Base-by-base conservation (phyloP, 179 eudicot species). In the Beta corolliflora region DNA sequence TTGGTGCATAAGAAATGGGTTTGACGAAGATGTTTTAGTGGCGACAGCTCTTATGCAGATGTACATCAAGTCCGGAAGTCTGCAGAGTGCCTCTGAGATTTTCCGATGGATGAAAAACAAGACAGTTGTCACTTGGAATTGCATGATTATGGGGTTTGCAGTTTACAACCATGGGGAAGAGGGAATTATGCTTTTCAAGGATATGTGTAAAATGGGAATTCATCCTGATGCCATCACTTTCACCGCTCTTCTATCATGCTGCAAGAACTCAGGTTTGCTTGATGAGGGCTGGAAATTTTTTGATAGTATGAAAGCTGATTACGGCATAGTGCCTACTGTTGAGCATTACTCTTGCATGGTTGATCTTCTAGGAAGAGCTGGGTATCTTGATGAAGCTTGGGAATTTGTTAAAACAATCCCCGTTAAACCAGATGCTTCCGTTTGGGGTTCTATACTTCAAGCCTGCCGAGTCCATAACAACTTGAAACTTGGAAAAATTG, bases 271-370 rank as follows among this genome's bases (percentile, higher is more conserved):
- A 0, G 90, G 91, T 71, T 86, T 88, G 55, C n/a, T 90, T 19
- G 81, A 89, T 29, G 83, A 88, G 70, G 93, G 93, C 18, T 91
- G 94, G 94, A 90, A 78, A 77, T 90, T 80, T 71, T 91, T 91
- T 59, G 94, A 91, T 71, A 73, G 78, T 52, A 91, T 91, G 94
- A 86, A 81, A 60, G 48, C 64, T 44, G 82, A 81, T 75, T 85
- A 85, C 76, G 81, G 75, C 71, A 75, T 90, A 53, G 46, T 18
- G 71, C 95, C 93, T 48, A 89, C 90, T 8, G 88, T 89, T 77
- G 91, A 87, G 90, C 94, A 91, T 80, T 91, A 88, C 74, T 89
- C 93, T n/a, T 90, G 93, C 73, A 91, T 90, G 95, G 92, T 91
- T 64, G 95, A 91, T 85, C 93, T 91, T 84, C 91, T 91, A 76